Base-by-base conservation (phyloP, 2,329 filamentous ascomycete species). In the Talaromyces sp. region DNA sequence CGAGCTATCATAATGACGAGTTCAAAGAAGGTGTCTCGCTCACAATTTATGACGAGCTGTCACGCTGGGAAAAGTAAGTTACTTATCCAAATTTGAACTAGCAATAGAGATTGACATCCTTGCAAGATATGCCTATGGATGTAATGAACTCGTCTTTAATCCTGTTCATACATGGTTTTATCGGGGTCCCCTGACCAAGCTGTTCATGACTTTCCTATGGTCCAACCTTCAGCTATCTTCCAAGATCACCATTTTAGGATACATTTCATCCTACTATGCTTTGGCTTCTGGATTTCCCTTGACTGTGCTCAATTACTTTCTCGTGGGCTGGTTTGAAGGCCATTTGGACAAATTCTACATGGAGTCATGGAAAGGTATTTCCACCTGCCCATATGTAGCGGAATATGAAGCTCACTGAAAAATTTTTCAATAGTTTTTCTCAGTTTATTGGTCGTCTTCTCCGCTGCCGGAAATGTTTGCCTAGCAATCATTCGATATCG, bases 11-110 rank as follows among this genome's bases (percentile, higher is more conserved):
- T 63, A 85, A 85, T 40, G 85, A 87, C 5, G 89, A 86, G 6
- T 92, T 92, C 78, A 87, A 91, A 72, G 91, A 94, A 75, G 91
- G 91, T 69, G 91, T 94, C 63, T 93, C 91, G 1, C 81, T 94
- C 65, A 94, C 91, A 0, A 90, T 94, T 10, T 93, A 94, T 74
- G 91, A 94, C 77, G 91, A 94, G 77, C 83, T 94, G 67, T 89
- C 90, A 1, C 89, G 91, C 65, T 94, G 91, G 91, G 91, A 94
- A 74, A 94, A 94, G 78, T 62, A 66, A 56, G 64, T 38, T 93
- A 93, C 74, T 87, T 49, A 19, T 22, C 2, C 1, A n/a, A 22
- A 45, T 5, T 47, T 27, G 7, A 53, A n/a, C 19, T 64, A 27
- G 13, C 47, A 36, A 19, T 3, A 17, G 22, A 60, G 25, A 47